phyloP scores from a whole-genome alignment of 495 filamentous ascomycete species.

The Lasiosphaeria hispida region DNA sequence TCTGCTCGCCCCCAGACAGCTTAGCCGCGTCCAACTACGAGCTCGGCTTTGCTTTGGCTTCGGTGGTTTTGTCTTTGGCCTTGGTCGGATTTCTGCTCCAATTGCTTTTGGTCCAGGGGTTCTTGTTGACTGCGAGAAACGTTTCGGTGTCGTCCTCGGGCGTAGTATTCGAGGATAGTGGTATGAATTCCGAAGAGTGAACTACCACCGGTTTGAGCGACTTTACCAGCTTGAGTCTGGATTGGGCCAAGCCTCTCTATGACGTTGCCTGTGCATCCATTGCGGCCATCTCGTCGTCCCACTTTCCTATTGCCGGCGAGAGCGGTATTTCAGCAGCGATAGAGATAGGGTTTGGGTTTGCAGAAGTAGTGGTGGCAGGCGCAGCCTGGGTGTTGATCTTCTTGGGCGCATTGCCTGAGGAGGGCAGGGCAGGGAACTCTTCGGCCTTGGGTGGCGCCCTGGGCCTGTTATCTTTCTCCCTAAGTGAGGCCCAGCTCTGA shows the following conservation, averaged over 20 bases:
- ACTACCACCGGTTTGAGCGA: too few species aligned
- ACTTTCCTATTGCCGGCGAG: constrained; percentile 39
- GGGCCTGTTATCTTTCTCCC: constrained; percentile 21
- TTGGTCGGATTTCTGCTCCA: too few species aligned
- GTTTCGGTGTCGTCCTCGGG: too few species aligned
- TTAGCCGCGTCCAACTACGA: too few species aligned
- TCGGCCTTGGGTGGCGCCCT: constrained; percentile 24
- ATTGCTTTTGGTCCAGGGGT: too few species aligned
- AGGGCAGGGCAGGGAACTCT: constrained; percentile 45
- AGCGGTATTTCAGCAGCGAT: constrained; percentile 17
- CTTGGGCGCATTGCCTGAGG: constrained; percentile 17
- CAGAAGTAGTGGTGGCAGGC: constrained; percentile 8
- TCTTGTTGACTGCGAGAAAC: too few species aligned
- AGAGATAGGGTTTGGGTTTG: background rate
- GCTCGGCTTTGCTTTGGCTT: too few species aligned
- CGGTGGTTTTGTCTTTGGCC: too few species aligned
- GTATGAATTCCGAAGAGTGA: too few species aligned
- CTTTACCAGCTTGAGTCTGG: background rate
- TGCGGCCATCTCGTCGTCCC: constrained; percentile 50
- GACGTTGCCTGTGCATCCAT: constrained; percentile 26
- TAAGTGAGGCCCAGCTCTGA: constrained; percentile 3
- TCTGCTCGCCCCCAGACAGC: too few species aligned
- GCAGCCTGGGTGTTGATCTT: constrained; percentile 28
- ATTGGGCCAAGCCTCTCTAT: constrained; percentile 4
- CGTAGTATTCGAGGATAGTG: too few species aligned